These are phyloP conservation scores for Lumnitzera racemosa DNA, from an alignment of 345 rosid species.

Conservation along the genomic window DNA sequence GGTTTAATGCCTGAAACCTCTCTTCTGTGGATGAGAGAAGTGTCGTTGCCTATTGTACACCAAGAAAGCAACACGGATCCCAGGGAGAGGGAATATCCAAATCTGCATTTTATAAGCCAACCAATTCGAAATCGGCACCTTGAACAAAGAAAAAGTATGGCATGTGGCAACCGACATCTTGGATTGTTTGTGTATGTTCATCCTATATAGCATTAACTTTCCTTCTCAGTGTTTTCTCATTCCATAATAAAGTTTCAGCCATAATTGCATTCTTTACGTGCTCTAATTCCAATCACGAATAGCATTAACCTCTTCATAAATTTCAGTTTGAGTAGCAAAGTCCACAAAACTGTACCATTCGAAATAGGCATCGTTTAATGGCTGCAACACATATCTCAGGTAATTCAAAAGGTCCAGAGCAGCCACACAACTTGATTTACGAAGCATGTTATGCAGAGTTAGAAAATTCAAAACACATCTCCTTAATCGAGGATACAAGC, in stretches of 20 bases:
- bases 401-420: too few relatives aligned
- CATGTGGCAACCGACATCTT: constrained; percentile 79
- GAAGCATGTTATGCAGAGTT: too few relatives aligned
- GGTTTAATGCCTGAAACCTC: constrained; percentile 81
- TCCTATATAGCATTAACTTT: constrained; percentile 27
- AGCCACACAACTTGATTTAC: too few relatives aligned
- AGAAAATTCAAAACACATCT: too few relatives aligned
- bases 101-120: constrained; percentile 99
- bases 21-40: constrained; percentile 70
- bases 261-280: constrained; percentile 1
- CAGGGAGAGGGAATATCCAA: constrained; percentile 71
- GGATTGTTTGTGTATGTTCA: constrained; percentile 55
- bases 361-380: too few relatives aligned
- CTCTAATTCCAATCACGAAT: too few relatives aligned
- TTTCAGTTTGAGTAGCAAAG: too few relatives aligned
- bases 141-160: constrained; percentile 69
- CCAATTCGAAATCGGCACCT: constrained; percentile 92
- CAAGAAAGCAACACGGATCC: constrained; percentile 95
- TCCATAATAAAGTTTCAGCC: constrained; percentile 5
- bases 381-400: too few relatives aligned
- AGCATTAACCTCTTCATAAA: too few relatives aligned
- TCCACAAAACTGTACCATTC: too few relatives aligned
- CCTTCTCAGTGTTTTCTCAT: constrained; percentile 31
- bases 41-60: constrained; percentile 87
- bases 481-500: too few relatives aligned